These are phyloP conservation scores for Blastocystis sp. DNA, from an alignment of 352 stramenopile species.

Conservation along the genomic window DNA sequence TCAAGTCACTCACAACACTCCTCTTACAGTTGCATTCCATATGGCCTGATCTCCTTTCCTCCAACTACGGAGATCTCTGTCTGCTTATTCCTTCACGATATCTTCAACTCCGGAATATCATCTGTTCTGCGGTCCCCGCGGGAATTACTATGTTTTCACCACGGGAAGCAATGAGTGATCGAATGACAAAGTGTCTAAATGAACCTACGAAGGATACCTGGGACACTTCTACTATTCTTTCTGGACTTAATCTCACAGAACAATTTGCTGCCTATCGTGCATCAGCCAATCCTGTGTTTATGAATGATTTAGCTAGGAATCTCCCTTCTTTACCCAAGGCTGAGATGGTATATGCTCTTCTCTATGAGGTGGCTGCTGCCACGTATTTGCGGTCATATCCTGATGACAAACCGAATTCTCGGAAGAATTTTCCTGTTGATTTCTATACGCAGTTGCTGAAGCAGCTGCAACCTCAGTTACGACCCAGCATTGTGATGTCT, in stretches of 20 bases:
- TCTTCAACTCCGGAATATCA: conserved; percentile 46
- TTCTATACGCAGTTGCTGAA: conserved; percentile 31
- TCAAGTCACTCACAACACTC: conserved; percentile 19
- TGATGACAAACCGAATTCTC: not conserved
- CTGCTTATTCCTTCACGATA: not conserved
- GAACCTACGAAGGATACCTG: not conserved
- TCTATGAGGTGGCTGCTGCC: conserved; percentile 29
- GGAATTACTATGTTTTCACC: not conserved
- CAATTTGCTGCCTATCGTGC: not conserved
- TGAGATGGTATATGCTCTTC: not conserved
- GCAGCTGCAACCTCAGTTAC: not conserved
- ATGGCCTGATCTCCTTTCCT: not conserved
- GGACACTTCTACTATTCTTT: not conserved
- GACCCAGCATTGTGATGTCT: not conserved
- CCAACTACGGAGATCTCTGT: conserved; percentile 43
- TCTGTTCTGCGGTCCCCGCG: not conserved
- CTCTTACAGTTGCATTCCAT: not conserved
- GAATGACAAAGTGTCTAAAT: not conserved
- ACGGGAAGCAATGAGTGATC: not conserved
- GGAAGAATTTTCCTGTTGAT: not conserved
- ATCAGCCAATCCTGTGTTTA: not conserved
- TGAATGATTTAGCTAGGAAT: not conserved
- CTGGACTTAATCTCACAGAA: not conserved
- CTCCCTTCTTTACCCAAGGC: not conserved
- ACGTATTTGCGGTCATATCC: not conserved